Evolutionary conservation across 352 stramenopile species (phyloP), one percentile per base, ranked within the genome.

Genomic region (Globisporangium rhizosaccharum): DNA sequence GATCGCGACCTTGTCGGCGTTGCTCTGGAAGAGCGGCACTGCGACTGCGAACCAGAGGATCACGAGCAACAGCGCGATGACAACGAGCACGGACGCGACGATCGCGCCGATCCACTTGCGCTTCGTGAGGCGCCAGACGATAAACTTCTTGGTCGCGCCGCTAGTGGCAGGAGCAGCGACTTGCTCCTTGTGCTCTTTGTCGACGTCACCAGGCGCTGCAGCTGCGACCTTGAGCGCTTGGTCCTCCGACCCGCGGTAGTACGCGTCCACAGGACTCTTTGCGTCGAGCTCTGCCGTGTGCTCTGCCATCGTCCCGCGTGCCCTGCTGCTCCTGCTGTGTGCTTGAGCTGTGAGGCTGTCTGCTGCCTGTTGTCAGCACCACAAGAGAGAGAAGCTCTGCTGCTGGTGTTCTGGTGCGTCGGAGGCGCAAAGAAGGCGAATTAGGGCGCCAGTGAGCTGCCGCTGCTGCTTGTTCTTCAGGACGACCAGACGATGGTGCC

Each of bases 31-130:
- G 37, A 89, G 60, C 23, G 72, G 68, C 39, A 67, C 68, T 50
- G 85, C 63, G 45, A 88, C 70, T 37, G 66, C 77, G 58, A 89
- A 71, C 66, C 80, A 88, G n/a, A 88, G 56, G 51, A 88, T 71
- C 54, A 91, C 53, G 33, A 91, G 63, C 47, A 85, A 62, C 30
- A 87, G 69, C 5, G 57, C 64, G 42, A 87, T 8, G 8, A 75
- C 54, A 23, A 74, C 45, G 44, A 89, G 14, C 25, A 86, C 61
- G 7, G 69, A 65, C 17, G 47, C 70, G 1, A 75, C 55, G 53
- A 90, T 69, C 3, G 77, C 58, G 3, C 63, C 47, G 42, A 83
- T 68, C 47, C 77, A 81, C 63, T 82, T 70, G 62, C 69, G 72
- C 64, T 75, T 82, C 42, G 68, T 76, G 65, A 88, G 63, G 37